Conservation (phyloP, 169 alveolate species). For the Plasmodium fragile region DNA sequence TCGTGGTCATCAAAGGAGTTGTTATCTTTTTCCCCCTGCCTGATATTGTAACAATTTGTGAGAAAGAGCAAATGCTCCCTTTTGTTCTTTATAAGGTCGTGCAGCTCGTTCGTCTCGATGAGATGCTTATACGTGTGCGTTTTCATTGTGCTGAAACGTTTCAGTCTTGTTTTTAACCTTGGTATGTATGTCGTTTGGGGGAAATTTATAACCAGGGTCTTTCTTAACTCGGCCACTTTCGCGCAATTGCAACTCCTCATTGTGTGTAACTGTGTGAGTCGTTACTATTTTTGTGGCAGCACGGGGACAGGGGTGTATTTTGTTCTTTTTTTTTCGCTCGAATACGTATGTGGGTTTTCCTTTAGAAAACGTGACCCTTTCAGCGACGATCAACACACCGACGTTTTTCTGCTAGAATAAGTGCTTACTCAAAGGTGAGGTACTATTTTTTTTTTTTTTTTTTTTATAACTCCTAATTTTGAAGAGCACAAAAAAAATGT, state of each 20-base stretch:
- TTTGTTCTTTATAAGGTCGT: slow-evolving; percentile 47
- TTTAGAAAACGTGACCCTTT: not conserved
- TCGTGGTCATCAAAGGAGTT: not conserved
- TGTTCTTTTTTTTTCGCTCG: not conserved
- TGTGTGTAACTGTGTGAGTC: not conserved
- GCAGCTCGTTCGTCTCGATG: slow-evolving; percentile 37
- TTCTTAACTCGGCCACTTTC: not conserved
- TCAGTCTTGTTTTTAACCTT: not conserved
- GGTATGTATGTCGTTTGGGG: not conserved
- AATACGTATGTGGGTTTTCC: not conserved
- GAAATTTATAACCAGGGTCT: not conserved
- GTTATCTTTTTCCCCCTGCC: not conserved
- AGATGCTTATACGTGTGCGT: slow-evolving; percentile 15
- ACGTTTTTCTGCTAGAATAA: not conserved
- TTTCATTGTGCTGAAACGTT: not conserved
- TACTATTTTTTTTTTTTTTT: not conserved
- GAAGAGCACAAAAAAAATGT: not conserved
- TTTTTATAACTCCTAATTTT: not conserved
- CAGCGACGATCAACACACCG: not conserved
- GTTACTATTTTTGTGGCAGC: not conserved
- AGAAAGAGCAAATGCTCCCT: slow-evolving; percentile 47
- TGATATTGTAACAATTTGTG: slow-evolving; percentile 38
- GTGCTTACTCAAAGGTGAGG: not conserved
- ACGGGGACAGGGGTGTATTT: not conserved
- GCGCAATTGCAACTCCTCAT: slow-evolving; percentile 9